A percentile compares a stretch with the other conserved stretches of the same genome.
These are phyloP conservation scores for Ophiostoma sp. DNA, from an alignment of 2,329 filamentous ascomycete species.

Conservation along the genomic window DNA sequence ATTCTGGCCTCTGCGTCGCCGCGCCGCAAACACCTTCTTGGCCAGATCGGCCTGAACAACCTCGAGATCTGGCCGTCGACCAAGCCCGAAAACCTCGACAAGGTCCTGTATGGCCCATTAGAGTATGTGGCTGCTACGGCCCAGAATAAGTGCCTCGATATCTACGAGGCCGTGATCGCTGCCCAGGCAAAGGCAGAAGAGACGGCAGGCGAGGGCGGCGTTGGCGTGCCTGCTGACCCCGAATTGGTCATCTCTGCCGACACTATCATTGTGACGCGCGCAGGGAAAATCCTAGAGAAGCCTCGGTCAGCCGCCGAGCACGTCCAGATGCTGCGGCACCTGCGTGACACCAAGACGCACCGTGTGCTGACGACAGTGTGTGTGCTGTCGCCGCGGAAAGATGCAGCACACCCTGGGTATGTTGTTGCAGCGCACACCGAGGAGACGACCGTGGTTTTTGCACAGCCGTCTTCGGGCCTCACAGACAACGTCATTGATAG, in stretches of 20 bases:
- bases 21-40: constrained; percentile 72
- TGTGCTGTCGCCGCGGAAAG: constrained; percentile 74
- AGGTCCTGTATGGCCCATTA: constrained; percentile 65
- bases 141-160: constrained; percentile 71
- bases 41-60: constrained; percentile 69
- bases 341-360: constrained; percentile 73
- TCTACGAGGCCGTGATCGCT: constrained; percentile 49
- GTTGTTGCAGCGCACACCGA: constrained; percentile 74
- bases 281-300: constrained; percentile 83
- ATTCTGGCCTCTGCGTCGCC: constrained; percentile 90
- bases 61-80: constrained; percentile 80
- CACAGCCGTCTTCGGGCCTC: constrained; percentile 52
- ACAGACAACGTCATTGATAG: constrained; percentile 74
- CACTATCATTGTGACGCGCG: constrained; percentile 74
- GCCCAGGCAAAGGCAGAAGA: constrained; percentile 31
- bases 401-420: constrained; percentile 80
- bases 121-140: constrained; percentile 91
- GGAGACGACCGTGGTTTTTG: constrained; percentile 88
- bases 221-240: constrained; percentile 54
- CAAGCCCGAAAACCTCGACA: constrained; percentile 79
- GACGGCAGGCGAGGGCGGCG: constrained; percentile 25
- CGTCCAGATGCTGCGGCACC: constrained; percentile 70
- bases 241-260: constrained; percentile 84
- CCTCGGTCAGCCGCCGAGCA: constrained; percentile 77
- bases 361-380: constrained; percentile 82